Base-by-base conservation (phyloP, 371 early-diverging fungal genomes). In the Gilbertella persicaria region DNA sequence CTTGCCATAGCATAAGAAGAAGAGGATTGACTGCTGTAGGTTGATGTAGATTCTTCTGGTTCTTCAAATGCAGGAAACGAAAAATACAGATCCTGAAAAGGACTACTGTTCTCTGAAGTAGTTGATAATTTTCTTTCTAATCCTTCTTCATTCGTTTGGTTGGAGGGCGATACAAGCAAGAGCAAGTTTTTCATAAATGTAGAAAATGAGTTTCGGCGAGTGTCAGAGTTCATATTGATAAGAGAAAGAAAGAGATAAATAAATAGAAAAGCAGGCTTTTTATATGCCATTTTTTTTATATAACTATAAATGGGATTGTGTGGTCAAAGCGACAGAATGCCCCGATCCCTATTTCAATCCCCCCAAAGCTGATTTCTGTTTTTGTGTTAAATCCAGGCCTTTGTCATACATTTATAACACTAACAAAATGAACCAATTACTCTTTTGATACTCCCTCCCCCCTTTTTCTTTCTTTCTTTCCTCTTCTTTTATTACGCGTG, bases 11-110 rank as follows among this genome's bases (percentile, higher is more conserved):
- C 49, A 20, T 42, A 60, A 21, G 48, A 45, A 23, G 37, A 45
- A 19, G 45, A 40, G n/a, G n/a, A n/a, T n/a, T n/a, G n/a, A 20
- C 38, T 35, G 26, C 46, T 46, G 38, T 50, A 50, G 4, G 36
- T 45, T 35, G 55, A 61, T 39, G 33, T 54, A 13, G 62, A 39
- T 50, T 44, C 12, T 40, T 53, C 53, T 38, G 40, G 28, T 19
- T 64, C 64, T 25, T 58, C 59, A 41, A 54, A 64, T 21, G 58
- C 64, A 50, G 64, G 64, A 39, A 64, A 64, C 13, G 64, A 64
- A 29, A 58, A 64, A 33, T 64, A 64, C 9, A 64, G 29, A 41
- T 64, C 59, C 38, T 64, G 55, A 47, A 64, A 64, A 17, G 50
- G 51, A 42, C 64, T 58, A 23, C 45, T 42, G 55, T 45, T 37